These are phyloP conservation scores for Didymella segeticola DNA, from an alignment of 2,329 filamentous ascomycete species.

Conservation along the genomic window DNA sequence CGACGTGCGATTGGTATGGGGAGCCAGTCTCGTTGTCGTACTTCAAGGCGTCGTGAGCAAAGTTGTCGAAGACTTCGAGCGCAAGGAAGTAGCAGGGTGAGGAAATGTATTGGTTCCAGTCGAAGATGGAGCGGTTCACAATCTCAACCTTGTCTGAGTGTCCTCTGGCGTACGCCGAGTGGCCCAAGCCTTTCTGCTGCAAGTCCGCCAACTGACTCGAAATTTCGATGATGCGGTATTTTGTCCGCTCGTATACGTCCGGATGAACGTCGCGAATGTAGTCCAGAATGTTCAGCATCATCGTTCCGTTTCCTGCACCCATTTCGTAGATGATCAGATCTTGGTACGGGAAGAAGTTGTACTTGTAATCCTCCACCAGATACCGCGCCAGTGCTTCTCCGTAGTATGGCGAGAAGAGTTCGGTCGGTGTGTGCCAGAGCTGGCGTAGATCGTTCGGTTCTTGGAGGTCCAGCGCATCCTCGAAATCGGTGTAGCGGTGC, in stretches of 20 bases:
- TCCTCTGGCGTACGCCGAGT: conserved; percentile 71
- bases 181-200: conserved; percentile 74
- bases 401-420: conserved; percentile 95
- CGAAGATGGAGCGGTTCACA: conserved; percentile 92
- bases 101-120: conserved; percentile 87
- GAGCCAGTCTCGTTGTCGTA: conserved; percentile 83
- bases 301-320: conserved; percentile 94
- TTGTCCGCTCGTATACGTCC: conserved; percentile 90
- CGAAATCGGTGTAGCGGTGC: conserved; percentile 84
- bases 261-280: conserved; percentile 90
- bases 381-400: conserved; percentile 97
- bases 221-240: conserved; percentile 96
- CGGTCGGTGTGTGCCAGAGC: conserved; percentile 97
- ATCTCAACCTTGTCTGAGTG: conserved; percentile 90
- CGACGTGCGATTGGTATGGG: conserved; percentile 85
- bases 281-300: conserved; percentile 98
- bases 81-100: conserved; percentile 97
- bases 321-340: conserved; percentile 99
- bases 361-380: conserved; percentile 92
- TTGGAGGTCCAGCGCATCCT: conserved; percentile 80
- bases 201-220: conserved; percentile 79
- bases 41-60: conserved; percentile 91
- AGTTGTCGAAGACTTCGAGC: conserved; percentile 98
- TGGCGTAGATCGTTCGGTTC: conserved; percentile 79
- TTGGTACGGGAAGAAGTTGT: conserved; percentile 92